These are phyloP conservation scores for Diversispora epigaea DNA, from an alignment of 192 early-diverging fungal genomes.

Conservation along the genomic window DNA sequence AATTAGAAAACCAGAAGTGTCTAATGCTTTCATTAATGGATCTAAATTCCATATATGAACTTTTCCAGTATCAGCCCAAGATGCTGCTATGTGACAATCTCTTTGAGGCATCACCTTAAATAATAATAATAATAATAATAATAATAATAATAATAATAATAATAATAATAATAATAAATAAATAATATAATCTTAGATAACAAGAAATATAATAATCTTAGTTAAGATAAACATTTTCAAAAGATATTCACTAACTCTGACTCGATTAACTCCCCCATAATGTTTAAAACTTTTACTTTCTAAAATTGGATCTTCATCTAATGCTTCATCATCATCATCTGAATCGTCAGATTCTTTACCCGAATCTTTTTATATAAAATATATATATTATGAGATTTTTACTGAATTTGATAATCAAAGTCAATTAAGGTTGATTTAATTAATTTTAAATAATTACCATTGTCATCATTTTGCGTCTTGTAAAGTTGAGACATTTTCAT, in stretches of 20 bases:
- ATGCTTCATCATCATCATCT: slow-evolving; percentile 74
- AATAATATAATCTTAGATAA: too few relatives aligned
- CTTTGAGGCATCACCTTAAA: slow-evolving; percentile 65
- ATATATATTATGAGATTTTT: slow-evolving; percentile 11
- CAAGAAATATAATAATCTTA: too few relatives aligned
- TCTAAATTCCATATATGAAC: slow-evolving; percentile 91
- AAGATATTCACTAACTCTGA: slow-evolving; percentile 54
- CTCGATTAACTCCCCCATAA: slow-evolving; percentile 88
- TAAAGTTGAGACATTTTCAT: slow-evolving; percentile 96
- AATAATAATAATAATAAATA: too few relatives aligned
- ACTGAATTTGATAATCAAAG: background rate
- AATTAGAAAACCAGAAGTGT: slow-evolving; percentile 73
- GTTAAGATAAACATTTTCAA: too few relatives aligned
- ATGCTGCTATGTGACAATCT: slow-evolving; percentile 78
- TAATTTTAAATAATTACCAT: slow-evolving; percentile 13
- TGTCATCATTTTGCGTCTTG: slow-evolving; percentile 81
- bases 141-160: too few relatives aligned
- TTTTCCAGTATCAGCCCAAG: slow-evolving; percentile 95
- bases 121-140: too few relatives aligned
- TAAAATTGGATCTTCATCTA: slow-evolving; percentile 94
- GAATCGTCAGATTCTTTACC: slow-evolving; percentile 64
- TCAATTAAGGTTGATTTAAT: background rate
- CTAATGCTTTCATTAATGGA: slow-evolving; percentile 70
- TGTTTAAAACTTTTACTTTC: slow-evolving; percentile 83
- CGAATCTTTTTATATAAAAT: background rate